These are phyloP conservation scores for Jatropha curcas DNA, from an alignment of 345 rosid genomes.

Conservation along the genomic window DNA sequence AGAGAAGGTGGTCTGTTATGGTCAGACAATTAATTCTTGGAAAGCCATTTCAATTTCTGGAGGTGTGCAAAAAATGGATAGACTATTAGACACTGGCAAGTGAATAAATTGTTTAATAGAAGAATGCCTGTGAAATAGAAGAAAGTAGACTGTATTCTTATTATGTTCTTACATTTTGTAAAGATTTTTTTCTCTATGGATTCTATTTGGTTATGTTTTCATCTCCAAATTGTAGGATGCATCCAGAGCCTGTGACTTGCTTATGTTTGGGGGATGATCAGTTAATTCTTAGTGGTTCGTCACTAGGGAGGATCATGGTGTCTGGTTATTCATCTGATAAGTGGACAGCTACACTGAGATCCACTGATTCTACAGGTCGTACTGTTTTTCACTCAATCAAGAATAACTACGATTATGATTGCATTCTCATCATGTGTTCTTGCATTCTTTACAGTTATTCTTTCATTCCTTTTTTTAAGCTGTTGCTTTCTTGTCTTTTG, in stretches of 20 bases:
- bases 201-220: not conserved
- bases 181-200: not conserved
- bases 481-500: not conserved
- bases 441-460: not conserved
- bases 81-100: not conserved
- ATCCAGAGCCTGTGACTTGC: constrained; percentile 67
- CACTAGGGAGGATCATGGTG: constrained; percentile 67
- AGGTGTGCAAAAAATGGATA: not conserved
- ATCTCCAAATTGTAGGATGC: constrained; percentile 55
- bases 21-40: not conserved
- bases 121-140: not conserved
- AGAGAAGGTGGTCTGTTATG: constrained; percentile 2
- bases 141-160: not conserved
- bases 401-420: not conserved
- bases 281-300: constrained; percentile 65
- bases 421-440: not conserved
- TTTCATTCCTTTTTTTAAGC: not conserved
- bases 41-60: not conserved
- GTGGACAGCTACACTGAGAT: constrained; percentile 59
- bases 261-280: constrained; percentile 70
- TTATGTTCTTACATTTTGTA: no score
- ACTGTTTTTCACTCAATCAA: constrained; percentile 12
- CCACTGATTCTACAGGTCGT: constrained; percentile 62
- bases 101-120: not conserved
- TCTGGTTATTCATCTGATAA: constrained; percentile 66